Evolutionary conservation across 2,329 filamentous ascomycete species (phyloP).

Genomic region (Fusarium sp.): DNA sequence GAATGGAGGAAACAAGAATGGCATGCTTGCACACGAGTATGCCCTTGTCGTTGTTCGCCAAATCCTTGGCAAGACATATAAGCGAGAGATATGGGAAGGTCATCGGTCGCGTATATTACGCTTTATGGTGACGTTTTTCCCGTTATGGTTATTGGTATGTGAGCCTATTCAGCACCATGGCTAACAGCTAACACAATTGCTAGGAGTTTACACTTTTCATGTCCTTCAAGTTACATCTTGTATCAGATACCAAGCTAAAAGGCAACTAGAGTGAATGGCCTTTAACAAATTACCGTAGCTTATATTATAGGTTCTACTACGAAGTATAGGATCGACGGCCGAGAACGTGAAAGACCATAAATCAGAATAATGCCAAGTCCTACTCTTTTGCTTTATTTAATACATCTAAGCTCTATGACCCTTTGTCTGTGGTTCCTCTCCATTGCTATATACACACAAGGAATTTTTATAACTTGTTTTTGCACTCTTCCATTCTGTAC

Average conservation of each 20-base stretch:
- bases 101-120: neutral
- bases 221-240: neutral
- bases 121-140: neutral
- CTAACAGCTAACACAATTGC: accelerated
- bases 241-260: neutral
- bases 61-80: neutral
- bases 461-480: accelerated
- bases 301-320: no score
- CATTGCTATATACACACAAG: accelerated
- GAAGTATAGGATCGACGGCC: no score
- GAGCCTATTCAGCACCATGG: accelerated
- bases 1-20: neutral
- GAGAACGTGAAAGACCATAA: no score
- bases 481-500: accelerated
- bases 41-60: neutral
- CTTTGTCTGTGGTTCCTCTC: neutral
- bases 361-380: no score
- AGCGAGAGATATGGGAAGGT: neutral
- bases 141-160: neutral
- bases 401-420: neutral
- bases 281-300: no score
- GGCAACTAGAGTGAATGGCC: no score
- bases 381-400: neutral
- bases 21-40: neutral
- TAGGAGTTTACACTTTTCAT: neutral